Conservation (phyloP, 345 rosid genomes). For the Moricandia arvensis region DNA sequence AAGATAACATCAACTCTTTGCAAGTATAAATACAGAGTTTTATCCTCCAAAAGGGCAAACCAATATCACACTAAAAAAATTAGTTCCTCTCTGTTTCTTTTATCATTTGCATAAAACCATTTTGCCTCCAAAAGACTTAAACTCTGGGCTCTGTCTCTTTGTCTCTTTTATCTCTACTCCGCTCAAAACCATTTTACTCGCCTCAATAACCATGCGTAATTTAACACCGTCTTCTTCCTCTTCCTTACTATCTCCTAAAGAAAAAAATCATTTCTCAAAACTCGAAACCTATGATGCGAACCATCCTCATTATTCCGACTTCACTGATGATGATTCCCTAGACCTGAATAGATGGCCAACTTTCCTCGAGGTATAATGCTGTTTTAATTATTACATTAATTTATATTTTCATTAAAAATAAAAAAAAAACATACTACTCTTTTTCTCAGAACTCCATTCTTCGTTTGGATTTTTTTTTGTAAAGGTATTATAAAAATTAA, state of each 20-base stretch:
- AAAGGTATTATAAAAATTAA: not conserved
- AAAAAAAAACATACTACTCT: not conserved
- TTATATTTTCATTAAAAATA: not conserved
- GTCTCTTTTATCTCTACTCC: not conserved
- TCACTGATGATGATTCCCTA: constrained; percentile 37
- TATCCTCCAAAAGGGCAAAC: constrained; percentile 27
- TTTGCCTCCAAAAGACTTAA: constrained; percentile 28
- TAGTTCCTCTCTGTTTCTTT: constrained; percentile 12
- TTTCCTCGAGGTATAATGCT: constrained; percentile 60
- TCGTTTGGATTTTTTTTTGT: not conserved
- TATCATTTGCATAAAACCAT: constrained; percentile 2
- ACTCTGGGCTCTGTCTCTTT: constrained; percentile 7
- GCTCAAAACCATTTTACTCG: constrained; percentile 5
- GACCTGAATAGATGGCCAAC: constrained; percentile 75
- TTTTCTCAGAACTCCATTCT: not conserved
- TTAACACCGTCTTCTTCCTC: constrained; percentile 55
- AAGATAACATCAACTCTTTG: not conserved
- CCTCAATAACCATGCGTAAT: constrained; percentile 52
- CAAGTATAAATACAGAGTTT: constrained; percentile 19
- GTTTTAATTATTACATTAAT: not conserved
- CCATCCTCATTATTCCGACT: constrained; percentile 33
- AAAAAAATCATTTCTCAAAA: constrained; percentile 44
- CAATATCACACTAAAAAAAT: constrained; percentile 14
- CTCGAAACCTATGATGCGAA: constrained; percentile 39
- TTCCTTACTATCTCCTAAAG: constrained; percentile 45